phyloP scores from a whole-genome alignment of 2,329 filamentous ascomycete genomes.

The Fusarium tricinctum region DNA sequence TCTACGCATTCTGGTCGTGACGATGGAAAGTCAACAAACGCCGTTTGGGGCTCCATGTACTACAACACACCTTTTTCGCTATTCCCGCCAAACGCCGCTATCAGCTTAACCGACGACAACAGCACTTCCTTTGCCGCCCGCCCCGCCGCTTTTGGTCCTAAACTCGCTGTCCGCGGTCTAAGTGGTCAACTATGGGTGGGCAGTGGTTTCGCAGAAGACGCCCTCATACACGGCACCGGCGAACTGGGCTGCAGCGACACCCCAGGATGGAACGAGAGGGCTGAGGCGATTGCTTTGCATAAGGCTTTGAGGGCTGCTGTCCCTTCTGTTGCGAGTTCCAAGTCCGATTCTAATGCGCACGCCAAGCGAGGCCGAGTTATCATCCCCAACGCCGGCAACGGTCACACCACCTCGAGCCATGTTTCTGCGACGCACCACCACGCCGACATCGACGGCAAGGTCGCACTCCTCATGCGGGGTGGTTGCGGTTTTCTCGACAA shows the following conservation, averaged over 20 bases:
- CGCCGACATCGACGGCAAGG: slow-evolving; percentile 92
- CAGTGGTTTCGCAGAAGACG: slow-evolving; percentile 89
- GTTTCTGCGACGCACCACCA: slow-evolving; percentile 92
- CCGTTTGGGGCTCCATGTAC: slow-evolving; percentile 69
- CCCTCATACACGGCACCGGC: slow-evolving; percentile 74
- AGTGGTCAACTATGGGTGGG: slow-evolving; percentile 95
- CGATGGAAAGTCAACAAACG: slow-evolving; percentile 40
- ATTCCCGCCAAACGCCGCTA: slow-evolving; percentile 94
- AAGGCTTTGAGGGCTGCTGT: slow-evolving; percentile 54
- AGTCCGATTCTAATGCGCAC: slow-evolving; percentile 38
- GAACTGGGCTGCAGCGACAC: slow-evolving; percentile 97
- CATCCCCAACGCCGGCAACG: slow-evolving; percentile 52
- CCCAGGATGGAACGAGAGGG: slow-evolving; percentile 83
- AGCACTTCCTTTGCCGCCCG: slow-evolving; percentile 96
- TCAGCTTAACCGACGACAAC: slow-evolving; percentile 97
- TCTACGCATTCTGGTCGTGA: slow-evolving; percentile 31
- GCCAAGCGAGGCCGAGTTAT: slow-evolving; percentile 52
- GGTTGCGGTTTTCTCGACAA: slow-evolving; percentile 98
- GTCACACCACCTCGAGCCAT: slow-evolving; percentile 65
- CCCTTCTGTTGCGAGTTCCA: slow-evolving; percentile 40
- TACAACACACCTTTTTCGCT: slow-evolving; percentile 85
- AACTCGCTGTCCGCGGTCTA: slow-evolving; percentile 79
- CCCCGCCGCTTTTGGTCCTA: slow-evolving; percentile 92
- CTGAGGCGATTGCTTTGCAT: slow-evolving; percentile 61
- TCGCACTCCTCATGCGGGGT: slow-evolving; percentile 90